These are phyloP conservation scores for Wallacemonas sp. DNA, from an alignment of 208 protist genomes.

Conservation along the genomic window DNA sequence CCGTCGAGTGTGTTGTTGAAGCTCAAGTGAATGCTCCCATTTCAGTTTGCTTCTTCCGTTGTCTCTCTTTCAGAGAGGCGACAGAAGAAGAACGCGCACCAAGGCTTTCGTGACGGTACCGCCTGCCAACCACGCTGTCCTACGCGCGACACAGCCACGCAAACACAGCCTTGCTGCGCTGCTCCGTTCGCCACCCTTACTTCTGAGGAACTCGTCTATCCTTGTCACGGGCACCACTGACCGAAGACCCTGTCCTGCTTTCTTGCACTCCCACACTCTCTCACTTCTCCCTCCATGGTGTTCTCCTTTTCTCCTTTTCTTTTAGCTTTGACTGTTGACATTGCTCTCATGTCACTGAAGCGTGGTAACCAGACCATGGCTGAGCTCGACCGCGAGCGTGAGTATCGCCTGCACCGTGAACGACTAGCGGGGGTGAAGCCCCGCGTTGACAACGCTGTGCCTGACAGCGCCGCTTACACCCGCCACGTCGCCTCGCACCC, in stretches of 20 bases:
- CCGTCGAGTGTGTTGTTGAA: background rate
- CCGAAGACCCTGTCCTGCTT: background rate
- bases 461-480: slow-evolving; percentile 26
- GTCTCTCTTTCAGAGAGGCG: no score
- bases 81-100: no score
- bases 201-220: no score
- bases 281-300: background rate
- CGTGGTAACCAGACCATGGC: slow-evolving; percentile 9
- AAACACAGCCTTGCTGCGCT: no score
- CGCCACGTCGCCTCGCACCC: slow-evolving; percentile 31
- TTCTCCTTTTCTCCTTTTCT: background rate
- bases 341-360: slow-evolving; percentile 17
- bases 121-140: no score
- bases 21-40: slow-evolving; percentile 3
- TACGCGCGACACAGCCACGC: no score
- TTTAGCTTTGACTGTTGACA: slow-evolving; percentile 4
- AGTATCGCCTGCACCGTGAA: slow-evolving; percentile 51
- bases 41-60: no score
- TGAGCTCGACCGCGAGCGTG: slow-evolving; percentile 40
- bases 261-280: background rate
- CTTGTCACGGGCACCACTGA: no score
- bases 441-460: slow-evolving; percentile 47
- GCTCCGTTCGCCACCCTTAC: no score
- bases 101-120: no score
- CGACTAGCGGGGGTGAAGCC: slow-evolving; percentile 39